phyloP scores from a whole-genome alignment of 2,329 filamentous ascomycete species.

The Sporothrix curviconia region DNA sequence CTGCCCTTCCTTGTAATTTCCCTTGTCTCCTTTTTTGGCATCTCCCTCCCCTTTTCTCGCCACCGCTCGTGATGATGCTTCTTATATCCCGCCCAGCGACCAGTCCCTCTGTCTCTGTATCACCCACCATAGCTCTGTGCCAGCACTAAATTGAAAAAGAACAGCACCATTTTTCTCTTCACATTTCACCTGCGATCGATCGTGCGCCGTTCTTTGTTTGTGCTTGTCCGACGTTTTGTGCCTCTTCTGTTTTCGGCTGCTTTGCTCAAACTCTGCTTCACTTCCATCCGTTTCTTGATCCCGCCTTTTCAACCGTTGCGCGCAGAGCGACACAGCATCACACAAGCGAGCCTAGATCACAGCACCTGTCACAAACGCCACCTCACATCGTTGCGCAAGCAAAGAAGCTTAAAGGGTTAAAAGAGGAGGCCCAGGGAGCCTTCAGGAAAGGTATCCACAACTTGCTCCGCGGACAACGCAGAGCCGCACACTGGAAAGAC shows the following conservation, averaged over 20 bases:
- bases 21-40: background rate
- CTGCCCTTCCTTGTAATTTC: too few relatives aligned
- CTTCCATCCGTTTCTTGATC: too few relatives aligned
- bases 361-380: background rate
- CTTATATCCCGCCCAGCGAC: background rate
- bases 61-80: background rate
- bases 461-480: too few relatives aligned
- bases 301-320: too few relatives aligned
- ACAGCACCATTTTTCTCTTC: background rate
- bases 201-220: background rate
- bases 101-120: background rate
- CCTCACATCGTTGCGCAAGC: conserved; percentile 11
- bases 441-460: too few relatives aligned
- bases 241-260: too few relatives aligned
- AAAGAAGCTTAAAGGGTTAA: too few relatives aligned
- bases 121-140: conserved; percentile 1
- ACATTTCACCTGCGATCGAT: background rate
- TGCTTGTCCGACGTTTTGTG: background rate
- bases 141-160: too few relatives aligned
- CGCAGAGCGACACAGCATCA: background rate
- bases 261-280: too few relatives aligned
- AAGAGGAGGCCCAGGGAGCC: too few relatives aligned
- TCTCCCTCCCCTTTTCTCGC: background rate
- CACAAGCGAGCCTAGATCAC: conserved; percentile 3
- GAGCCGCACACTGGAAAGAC: too few relatives aligned